Evolutionary conservation across 1,284 basidiomycete genomes (phyloP), one percentile per base, ranked within the genome.

Genomic region (Sporisorium graminicola): DNA sequence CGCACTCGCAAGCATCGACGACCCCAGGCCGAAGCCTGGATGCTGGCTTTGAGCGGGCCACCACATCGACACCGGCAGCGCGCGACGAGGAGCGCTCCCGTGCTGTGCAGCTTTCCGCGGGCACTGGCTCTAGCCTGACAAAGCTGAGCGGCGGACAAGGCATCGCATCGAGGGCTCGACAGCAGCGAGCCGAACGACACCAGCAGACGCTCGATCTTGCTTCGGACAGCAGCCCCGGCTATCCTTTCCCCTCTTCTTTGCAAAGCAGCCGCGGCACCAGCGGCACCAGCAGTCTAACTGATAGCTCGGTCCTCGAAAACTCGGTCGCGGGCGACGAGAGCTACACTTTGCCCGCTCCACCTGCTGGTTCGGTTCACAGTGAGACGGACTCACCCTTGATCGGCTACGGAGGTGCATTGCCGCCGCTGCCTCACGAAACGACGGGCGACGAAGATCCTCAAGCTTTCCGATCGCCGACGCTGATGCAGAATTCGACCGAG

Each of bases 291-390:
- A 77, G 71, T 37, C 35, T 61, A 2, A 58, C 66, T 18, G 73
- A 74, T 35, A 64, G 70, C 51, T 69, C 70, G 2, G 49, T 67
- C 18, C 18, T 74, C 37, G 73, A 75, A 18, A 71, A 52, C 12
- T 75, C 73, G n/a, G 40, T 79, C 14, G 77, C 74, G 1, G 77
- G 77, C 6, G 77, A 79, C 46, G 77, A 79, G 43, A 79, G 77
- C 53, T 79, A 79, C 52, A 59, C 50, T 8, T 44, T 77, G 6
- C 70, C 75, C 14, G 46, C 60, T 6, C 57, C 61, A 27, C 55
- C 51, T 10, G 31, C 55, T 7, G 53, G 35, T 2, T n/a, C 44
- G 12, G 44, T 50, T n/a, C 35, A 47, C 5, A 43, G 42, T 24
- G 37, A n/a, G 18, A 42, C 55, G n/a, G 63, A 62, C 8, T 74